phyloP scores from a whole-genome alignment of 768 basidiomycete species.

The Mycena albidolilacea region DNA sequence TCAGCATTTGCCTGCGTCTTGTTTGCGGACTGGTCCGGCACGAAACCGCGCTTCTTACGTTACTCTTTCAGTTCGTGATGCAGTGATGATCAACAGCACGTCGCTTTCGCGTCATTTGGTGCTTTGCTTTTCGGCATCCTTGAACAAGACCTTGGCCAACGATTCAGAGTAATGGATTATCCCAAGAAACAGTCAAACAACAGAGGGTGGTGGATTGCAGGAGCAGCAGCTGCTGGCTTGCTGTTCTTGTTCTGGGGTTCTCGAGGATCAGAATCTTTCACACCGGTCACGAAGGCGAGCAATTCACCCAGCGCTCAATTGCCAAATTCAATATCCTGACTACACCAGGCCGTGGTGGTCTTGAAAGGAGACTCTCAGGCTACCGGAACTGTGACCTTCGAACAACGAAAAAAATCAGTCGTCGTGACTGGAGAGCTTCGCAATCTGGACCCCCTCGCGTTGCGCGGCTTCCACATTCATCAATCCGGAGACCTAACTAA shows the following conservation, averaged over 20 bases:
- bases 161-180: slow-evolving; percentile 10
- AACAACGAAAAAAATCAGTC: slow-evolving; percentile 65
- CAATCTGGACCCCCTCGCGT: slow-evolving; percentile 69
- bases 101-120: too few species aligned
- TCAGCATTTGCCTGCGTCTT: too few species aligned
- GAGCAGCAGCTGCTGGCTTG: slow-evolving; percentile 1
- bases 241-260: slow-evolving; percentile 24
- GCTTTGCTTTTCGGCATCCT: too few species aligned
- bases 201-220: slow-evolving; percentile 25
- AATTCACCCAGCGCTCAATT: slow-evolving; percentile 38
- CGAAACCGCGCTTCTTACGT: too few species aligned
- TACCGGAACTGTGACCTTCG: slow-evolving; percentile 76
- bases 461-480: slow-evolving; percentile 87
- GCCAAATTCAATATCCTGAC: background rate
- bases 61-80: too few species aligned
- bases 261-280: background rate
- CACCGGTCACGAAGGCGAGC: slow-evolving; percentile 42
- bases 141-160: too few species aligned
- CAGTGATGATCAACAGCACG: too few species aligned
- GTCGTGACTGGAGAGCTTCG: slow-evolving; percentile 77
- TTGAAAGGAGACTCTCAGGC: slow-evolving; percentile 74
- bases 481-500: slow-evolving; percentile 73
- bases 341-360: slow-evolving; percentile 57
- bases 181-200: slow-evolving; percentile 16
- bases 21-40: too few species aligned